Percentiles rank a stretch among this genome's conserved stretches.
phyloP scores from a whole-genome alignment of 2,329 filamentous ascomycete species.

The Erysiphe pulchra region DNA sequence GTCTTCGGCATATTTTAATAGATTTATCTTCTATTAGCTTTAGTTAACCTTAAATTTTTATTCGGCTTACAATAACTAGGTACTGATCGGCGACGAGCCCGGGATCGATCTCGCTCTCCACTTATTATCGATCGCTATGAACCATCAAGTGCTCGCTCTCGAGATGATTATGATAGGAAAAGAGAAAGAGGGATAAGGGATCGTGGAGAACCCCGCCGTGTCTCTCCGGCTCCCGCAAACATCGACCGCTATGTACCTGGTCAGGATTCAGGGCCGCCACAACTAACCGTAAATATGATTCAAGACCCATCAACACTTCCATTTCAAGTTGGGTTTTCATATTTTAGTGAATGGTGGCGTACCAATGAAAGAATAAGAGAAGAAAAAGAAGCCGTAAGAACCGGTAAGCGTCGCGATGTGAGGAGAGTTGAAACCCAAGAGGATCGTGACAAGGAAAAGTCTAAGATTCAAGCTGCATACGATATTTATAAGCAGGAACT shows the following conservation, averaged over 20 bases:
- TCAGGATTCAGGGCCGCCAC: conserved; percentile 27
- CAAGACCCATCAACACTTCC: conserved; percentile 46
- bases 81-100: conserved; percentile 28
- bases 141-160: conserved; percentile 29
- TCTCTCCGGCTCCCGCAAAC: conserved; percentile 34
- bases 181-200: conserved; percentile 11
- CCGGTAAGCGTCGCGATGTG: conserved; percentile 40
- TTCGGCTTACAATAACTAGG: conserved; percentile 16
- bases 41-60: neutral
- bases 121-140: conserved; percentile 49
- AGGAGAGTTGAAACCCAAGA: conserved; percentile 39
- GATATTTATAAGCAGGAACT: conserved; percentile 42
- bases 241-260: conserved; percentile 73
- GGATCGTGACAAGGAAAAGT: conserved; percentile 55
- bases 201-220: conserved; percentile 29
- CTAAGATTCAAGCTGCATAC: conserved; percentile 47
- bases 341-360: conserved; percentile 71
- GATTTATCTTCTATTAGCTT: neutral
- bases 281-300: conserved; percentile 36
- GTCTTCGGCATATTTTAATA: neutral
- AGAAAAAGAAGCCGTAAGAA: conserved; percentile 45
- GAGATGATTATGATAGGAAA: conserved; percentile 37
- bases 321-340: conserved; percentile 66
- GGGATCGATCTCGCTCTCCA: conserved; percentile 45
- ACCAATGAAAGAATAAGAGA: conserved; percentile 62